Evolutionary conservation across 495 filamentous ascomycete genomes (phyloP), one percentile per base, ranked within the genome.

Genomic region (Achaetomiella virescens): DNA sequence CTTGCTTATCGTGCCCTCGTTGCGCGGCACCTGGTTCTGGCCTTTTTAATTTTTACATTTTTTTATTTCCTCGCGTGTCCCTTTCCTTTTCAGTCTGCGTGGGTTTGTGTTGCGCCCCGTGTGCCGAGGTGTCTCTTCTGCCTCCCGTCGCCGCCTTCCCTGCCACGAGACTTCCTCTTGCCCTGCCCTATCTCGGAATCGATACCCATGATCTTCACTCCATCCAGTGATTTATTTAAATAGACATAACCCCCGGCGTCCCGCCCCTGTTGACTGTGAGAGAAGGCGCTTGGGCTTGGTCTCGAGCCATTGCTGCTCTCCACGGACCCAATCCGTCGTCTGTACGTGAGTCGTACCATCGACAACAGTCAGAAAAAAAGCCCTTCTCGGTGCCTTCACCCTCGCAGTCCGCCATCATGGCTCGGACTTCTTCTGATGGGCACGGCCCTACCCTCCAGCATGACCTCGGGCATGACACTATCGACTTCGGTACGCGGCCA

Each of bases 401-500:
- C n/a, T n/a, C n/a, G n/a, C n/a, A 31, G 27, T 31, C 27, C 27
- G 27, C 5, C 41, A 25, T 9, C 52, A 48, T 47, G 43, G 20
- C 27, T n/a, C n/a, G n/a, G n/a, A n/a, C 15, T 18, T 54, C 51
- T n/a, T 38, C 42, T 14, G 29, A 53, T 18, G 51, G 29, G 15
- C n/a, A n/a, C n/a, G n/a, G n/a, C n/a, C n/a, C n/a, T 31, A 5
- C 27, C 9, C 27, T 9, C 27, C 42, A 25, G 21, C 52, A 3
- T 22, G 12, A 8, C 17, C 15, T 37, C 3, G 45, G 54, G 6
- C 45, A 33, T 8, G 55, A 53, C 52, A 54, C 9, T 18, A 59
- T 59, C 44, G 60, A 59, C 48, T 38, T 31, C 36, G 53, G 14
- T 6, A 35, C 38, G 20, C 31, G 47, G 22, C 25, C 53, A 43